Base-by-base conservation (phyloP, 2,329 filamentous ascomycete species). In the Sphaerostilbella broomeana region DNA sequence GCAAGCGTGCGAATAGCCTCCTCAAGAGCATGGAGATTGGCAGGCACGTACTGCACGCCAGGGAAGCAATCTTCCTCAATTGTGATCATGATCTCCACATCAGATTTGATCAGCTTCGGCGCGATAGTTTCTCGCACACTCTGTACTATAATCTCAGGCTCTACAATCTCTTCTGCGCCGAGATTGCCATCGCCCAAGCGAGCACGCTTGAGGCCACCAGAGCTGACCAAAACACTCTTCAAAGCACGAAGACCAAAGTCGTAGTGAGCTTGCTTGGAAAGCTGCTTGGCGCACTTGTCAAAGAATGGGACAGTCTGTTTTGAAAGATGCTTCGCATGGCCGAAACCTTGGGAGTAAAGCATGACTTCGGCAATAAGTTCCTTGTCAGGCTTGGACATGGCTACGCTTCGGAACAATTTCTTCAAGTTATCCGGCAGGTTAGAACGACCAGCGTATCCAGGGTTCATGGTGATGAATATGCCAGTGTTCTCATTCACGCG, bases 391-490 rank as follows among this genome's bases (percentile, higher is more conserved):
- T 97, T 98, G 9, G 92, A 98, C 92, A 99, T 99, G 47, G 92
- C 92, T 36, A 99, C 89, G 56, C 92, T 98, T 59, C 94, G 83
- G 79, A 99, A 99, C 27, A 99, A 72, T 67, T 98, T 99, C 79
- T 99, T 99, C 68, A 99, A 65, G 61, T 99, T 99, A 67, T 99
- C 92, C 2, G 92, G 92, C 56, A 99, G 68, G 64, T 98, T 98
- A 35, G 92, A 99, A 64, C 92, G 86, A 42, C 92, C 92, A 38
- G 92, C 92, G 65, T 99, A 99, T 37, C 92, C 92, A 61, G 92
- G 92, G 62, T 99, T 99, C 94, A 99, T 98, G 26, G 92, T 99
- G 61, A 99, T 98, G 70, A 99, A 99, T 59, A 99, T 92, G 52
- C 92, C 92, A 35, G 94, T 97, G 59, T 95, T 94, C 45, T 76